These are phyloP conservation scores for Ophiostoma novo-ulmi DNA, from an alignment of 2,329 filamentous ascomycete species.

Conservation along the genomic window DNA sequence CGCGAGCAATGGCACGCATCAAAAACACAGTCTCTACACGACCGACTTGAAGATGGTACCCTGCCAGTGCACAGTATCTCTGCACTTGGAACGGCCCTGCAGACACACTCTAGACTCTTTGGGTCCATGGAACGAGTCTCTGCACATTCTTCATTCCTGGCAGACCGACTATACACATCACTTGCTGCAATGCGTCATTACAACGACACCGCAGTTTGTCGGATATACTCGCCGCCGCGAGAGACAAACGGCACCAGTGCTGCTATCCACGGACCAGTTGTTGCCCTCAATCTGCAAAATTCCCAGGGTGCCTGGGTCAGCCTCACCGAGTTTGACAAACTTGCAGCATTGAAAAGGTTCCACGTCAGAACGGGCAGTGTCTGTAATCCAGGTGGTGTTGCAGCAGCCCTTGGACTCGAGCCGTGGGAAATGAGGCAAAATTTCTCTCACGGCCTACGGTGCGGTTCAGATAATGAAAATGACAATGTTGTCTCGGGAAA, in stretches of 20 bases:
- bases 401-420: constrained; percentile 63
- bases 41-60: constrained; percentile 84
- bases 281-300: constrained; percentile 78
- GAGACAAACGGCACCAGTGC: not conserved
- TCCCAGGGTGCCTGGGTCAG: constrained; percentile 68
- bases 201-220: constrained; percentile 62
- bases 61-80: constrained; percentile 86
- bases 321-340: constrained; percentile 79
- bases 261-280: constrained; percentile 57
- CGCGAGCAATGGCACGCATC: constrained; percentile 77
- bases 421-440: constrained; percentile 80
- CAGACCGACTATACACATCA: constrained; percentile 52
- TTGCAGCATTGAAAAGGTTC: constrained; percentile 71
- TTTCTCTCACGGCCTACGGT: constrained; percentile 78
- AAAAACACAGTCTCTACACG: constrained; percentile 66
- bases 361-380: constrained; percentile 83
- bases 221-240: constrained; percentile 52
- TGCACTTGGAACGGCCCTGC: constrained; percentile 69
- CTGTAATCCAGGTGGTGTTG: constrained; percentile 87
- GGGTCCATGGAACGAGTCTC: constrained; percentile 65
- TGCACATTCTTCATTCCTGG: constrained; percentile 64
- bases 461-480: constrained; percentile 69
- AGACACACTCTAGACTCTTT: constrained; percentile 64
- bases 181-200: constrained; percentile 60
- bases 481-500: constrained; percentile 78